Evolutionary conservation across 306 rosid genomes (phyloP).

Genomic region (Chamaecrista fasciculata): DNA sequence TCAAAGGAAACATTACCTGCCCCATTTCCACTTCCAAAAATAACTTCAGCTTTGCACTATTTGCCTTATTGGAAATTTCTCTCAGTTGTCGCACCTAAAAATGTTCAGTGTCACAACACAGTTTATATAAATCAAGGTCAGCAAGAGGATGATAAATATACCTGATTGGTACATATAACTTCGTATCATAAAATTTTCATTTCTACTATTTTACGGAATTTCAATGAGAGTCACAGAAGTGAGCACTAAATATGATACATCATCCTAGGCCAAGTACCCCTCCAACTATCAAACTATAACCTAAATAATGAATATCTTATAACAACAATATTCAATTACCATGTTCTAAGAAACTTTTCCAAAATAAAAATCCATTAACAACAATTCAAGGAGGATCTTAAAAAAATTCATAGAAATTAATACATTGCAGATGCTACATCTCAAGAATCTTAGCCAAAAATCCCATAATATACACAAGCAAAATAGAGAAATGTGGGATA

Average conservation of each 20-base stretch:
- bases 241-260: background rate
- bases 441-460: slow-evolving; percentile 1
- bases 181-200: background rate
- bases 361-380: background rate
- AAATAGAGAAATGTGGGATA: background rate
- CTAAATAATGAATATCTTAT: background rate
- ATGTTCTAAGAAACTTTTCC: background rate
- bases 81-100: slow-evolving; percentile 83
- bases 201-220: background rate
- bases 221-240: background rate
- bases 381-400: background rate
- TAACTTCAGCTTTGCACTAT: slow-evolving; percentile 70
- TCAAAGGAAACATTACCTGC: slow-evolving; percentile 48
- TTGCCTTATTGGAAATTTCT: slow-evolving; percentile 64
- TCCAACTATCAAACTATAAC: background rate
- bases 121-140: slow-evolving; percentile 1
- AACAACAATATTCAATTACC: background rate
- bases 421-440: slow-evolving; percentile 2
- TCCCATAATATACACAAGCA: background rate
- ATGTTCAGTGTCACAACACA: slow-evolving; percentile 13
- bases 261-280: background rate
- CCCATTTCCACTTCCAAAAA: slow-evolving; percentile 82
- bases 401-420: background rate
- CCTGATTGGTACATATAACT: slow-evolving; percentile 8
- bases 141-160: background rate